A percentile compares a stretch with the other conserved stretches of the same genome.
Evolutionary conservation across 352 stramenopile species (phyloP).

Genomic region (Pythium apleroticum): DNA sequence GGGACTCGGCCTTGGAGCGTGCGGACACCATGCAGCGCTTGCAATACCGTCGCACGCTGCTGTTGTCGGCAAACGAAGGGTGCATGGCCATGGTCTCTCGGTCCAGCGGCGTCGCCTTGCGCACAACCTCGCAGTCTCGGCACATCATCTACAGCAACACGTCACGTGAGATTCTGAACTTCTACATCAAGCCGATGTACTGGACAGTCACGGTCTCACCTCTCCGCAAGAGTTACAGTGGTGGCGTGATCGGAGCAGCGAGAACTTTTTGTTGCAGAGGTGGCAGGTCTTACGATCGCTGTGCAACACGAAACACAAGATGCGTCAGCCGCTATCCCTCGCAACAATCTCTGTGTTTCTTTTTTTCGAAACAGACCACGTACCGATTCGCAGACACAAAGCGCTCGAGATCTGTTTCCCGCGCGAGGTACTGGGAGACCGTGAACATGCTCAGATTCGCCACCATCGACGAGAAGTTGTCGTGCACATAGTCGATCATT

Average conservation of each 20-base stretch:
- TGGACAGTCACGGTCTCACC: slow-evolving; percentile 23
- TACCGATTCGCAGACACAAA: slow-evolving; percentile 33
- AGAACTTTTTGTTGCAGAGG: slow-evolving; percentile 79
- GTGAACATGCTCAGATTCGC: slow-evolving; percentile 58
- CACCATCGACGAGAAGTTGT: slow-evolving; percentile 49
- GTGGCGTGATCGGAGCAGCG: slow-evolving; percentile 53
- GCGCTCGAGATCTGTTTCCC: slow-evolving; percentile 49
- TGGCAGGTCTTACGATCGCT: slow-evolving; percentile 64
- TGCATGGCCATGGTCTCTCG: slow-evolving; percentile 36
- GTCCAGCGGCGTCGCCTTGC: slow-evolving; percentile 53
- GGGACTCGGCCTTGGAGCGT: slow-evolving; percentile 39
- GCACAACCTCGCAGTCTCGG: slow-evolving; percentile 60
- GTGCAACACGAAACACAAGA: slow-evolving; percentile 1
- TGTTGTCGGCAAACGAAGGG: slow-evolving; percentile 34
- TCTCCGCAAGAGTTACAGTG: slow-evolving; percentile 70
- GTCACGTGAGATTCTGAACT: too few species aligned
- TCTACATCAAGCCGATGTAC: slow-evolving; percentile 4
- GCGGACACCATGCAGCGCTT: slow-evolving; percentile 54
- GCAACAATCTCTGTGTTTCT: neutral
- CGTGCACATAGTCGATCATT: slow-evolving; percentile 24
- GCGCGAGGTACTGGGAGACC: slow-evolving; percentile 60
- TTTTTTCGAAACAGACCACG: slow-evolving; percentile 10
- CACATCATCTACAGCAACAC: slow-evolving; percentile 48
- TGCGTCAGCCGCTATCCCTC: neutral
- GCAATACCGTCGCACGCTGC: slow-evolving; percentile 52